Evolutionary conservation across 768 basidiomycete genomes (phyloP), one percentile per base, ranked within the genome.

Genomic region (Auricularia sp.): DNA sequence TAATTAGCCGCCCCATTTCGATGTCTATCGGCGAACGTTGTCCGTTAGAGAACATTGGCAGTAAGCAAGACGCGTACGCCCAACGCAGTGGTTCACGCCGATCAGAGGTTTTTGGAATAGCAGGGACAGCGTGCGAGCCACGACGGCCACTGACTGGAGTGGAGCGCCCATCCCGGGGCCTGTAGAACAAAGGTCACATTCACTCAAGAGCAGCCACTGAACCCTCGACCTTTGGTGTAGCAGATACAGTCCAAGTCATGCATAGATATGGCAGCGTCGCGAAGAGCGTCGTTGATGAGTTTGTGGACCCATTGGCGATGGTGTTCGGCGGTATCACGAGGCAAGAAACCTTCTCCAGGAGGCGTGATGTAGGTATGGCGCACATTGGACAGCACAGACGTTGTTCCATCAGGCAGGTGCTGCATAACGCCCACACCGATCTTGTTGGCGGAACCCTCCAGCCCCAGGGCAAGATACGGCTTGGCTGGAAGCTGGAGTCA

Each of bases 161-260:
- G 97, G 97, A 42, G 92, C 94, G 59, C 97, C 97, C 97, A 99
- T 99, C 0, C 97, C 97, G n/a, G 97, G 97, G 1, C 97, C 96
- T 98, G 70, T 21, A 61, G 18, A 21, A 34, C 16, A 51, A 45
- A 65, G 58, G 64, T 54, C 34, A 11, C 1, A 36, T 42, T 42
- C 39, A 42, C 39, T 14, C 39, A 8, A 8, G 47, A 61, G 35
- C 42, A 45, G 10, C 16, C 18, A 56, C 29, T 34, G 58, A 61
- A n/a, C 62, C n/a, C 37, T 67, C 77, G 42, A 91, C 96, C 97
- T 82, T 98, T 94, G 3, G 97, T 99, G 73, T 87, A 99, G 71
- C 95, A 98, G 51, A 99, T 95, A 69, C 94, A 97, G 71, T 98
- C 91, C 54, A 98, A 68, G 68, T 95, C 88, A 66, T 85, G 80